phyloP scores from a whole-genome alignment of 495 filamentous ascomycete genomes.

The Podospora appendiculata region DNA sequence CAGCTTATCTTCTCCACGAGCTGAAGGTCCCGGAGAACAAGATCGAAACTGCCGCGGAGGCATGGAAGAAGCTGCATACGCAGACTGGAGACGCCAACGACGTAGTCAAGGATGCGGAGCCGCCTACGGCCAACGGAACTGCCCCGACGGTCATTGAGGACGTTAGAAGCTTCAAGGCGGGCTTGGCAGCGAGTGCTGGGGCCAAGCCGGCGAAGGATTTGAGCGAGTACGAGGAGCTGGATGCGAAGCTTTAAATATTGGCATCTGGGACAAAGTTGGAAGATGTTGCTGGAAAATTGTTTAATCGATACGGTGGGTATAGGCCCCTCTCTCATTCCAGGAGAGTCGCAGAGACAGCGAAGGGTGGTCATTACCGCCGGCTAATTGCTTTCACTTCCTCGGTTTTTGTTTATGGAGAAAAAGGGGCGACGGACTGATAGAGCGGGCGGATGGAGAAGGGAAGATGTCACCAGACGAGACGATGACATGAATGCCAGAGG shows the following conservation, averaged over 20 bases:
- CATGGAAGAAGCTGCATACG: constrained; percentile 44
- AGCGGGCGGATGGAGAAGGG: not conserved
- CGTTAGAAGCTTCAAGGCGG: constrained; percentile 69
- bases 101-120: constrained; percentile 33
- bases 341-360: too few relatives aligned
- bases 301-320: too few relatives aligned
- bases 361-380: too few relatives aligned
- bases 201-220: constrained; percentile 65
- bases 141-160: constrained; percentile 55
- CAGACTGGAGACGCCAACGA: constrained; percentile 29
- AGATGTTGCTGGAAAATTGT: too few relatives aligned
- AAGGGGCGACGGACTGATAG: too few relatives aligned
- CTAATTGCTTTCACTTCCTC: too few relatives aligned
- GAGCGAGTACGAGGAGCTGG: constrained; percentile 74
- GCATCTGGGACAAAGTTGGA: too few relatives aligned
- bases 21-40: constrained; percentile 26
- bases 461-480: too few relatives aligned
- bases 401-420: too few relatives aligned
- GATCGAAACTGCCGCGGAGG: constrained; percentile 20
- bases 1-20: constrained; percentile 27
- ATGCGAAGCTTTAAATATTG: constrained; percentile 51
- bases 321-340: too few relatives aligned
- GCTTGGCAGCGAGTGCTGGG: constrained; percentile 58
- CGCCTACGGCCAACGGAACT: constrained; percentile 34
- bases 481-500: too few relatives aligned